These are phyloP conservation scores for Arthrinium puccinioides DNA, from an alignment of 2,329 filamentous ascomycete species.

Conservation along the genomic window DNA sequence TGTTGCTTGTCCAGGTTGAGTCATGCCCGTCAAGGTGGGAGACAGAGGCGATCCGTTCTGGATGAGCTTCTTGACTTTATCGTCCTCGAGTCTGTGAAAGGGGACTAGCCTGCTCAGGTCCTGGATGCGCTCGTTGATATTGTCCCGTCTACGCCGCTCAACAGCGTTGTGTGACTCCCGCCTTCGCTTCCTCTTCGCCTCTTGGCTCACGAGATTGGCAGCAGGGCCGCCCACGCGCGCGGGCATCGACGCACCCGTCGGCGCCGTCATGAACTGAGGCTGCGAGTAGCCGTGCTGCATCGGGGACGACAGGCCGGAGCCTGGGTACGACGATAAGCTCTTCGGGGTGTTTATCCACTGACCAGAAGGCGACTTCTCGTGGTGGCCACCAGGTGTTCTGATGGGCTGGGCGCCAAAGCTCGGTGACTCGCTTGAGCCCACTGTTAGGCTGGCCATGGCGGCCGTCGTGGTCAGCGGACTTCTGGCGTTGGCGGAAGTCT, in stretches of 20 bases:
- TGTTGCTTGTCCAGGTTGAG: conserved; percentile 67
- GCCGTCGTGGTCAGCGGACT: conserved; percentile 75
- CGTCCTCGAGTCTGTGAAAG: conserved; percentile 85
- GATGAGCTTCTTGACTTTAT: conserved; percentile 92
- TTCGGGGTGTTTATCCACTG: conserved; percentile 87
- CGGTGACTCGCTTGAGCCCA: conserved; percentile 59
- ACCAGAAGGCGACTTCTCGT: conserved; percentile 78
- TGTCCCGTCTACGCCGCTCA: conserved; percentile 88
- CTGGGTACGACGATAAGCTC: conserved; percentile 77
- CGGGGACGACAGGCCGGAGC: conserved; percentile 84
- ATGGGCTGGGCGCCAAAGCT: conserved; percentile 75
- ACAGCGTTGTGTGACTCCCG: conserved; percentile 95
- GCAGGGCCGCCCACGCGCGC: conserved; percentile 66
- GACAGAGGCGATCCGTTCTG: conserved; percentile 87
- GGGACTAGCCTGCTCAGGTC: conserved; percentile 92
- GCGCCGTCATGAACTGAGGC: conserved; percentile 78
- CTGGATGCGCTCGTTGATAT: conserved; percentile 98
- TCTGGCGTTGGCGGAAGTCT: conserved; percentile 61
- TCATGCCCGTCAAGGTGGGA: conserved; percentile 67
- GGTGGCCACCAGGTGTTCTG: conserved; percentile 55
- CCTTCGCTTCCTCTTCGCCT: conserved; percentile 85
- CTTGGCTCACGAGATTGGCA: conserved; percentile 58
- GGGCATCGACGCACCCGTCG: conserved; percentile 82
- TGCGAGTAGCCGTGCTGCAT: conserved; percentile 59
- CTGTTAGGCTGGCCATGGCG: conserved; percentile 63